A percentile compares a stretch with the other conserved stretches of the same genome.
phyloP scores from a whole-genome alignment of 2,329 filamentous ascomycete genomes.

The Alternaria arborescens region DNA sequence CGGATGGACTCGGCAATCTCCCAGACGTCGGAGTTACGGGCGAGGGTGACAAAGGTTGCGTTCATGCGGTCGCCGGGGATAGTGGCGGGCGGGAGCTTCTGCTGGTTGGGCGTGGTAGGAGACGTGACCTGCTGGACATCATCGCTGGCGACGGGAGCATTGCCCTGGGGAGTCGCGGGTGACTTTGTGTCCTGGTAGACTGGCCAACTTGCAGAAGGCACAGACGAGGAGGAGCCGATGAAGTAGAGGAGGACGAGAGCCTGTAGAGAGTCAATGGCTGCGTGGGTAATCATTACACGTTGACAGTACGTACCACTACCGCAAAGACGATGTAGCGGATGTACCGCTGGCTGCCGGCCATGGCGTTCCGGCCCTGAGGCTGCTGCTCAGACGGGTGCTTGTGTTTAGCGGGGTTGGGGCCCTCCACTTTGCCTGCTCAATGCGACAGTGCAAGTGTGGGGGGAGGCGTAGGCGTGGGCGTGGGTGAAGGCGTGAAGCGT shows the following conservation, averaged over 20 bases:
- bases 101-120: conserved; percentile 47
- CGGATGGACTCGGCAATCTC: conserved; percentile 96
- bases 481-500: conserved; percentile 1
- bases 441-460: conserved; percentile 7
- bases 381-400: conserved; percentile 27
- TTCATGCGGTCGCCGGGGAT: conserved; percentile 82
- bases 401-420: conserved; percentile 30
- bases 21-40: conserved; percentile 93
- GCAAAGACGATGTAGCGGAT: conserved; percentile 78
- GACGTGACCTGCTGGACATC: conserved; percentile 22
- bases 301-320: conserved; percentile 69
- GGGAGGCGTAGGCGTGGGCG: background rate
- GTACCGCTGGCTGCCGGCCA: conserved; percentile 76
- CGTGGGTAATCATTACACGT: background rate
- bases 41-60: conserved; percentile 95
- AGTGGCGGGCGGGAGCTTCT: conserved; percentile 53
- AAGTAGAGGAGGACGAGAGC: conserved; percentile 81
- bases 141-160: conserved; percentile 21
- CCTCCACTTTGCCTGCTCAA: conserved; percentile 39
- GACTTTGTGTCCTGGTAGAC: conserved; percentile 33
- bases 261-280: conserved; percentile 46
- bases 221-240: conserved; percentile 70
- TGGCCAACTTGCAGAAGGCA: conserved; percentile 49
- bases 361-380: conserved; percentile 62
- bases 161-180: conserved; percentile 23